Evolutionary conservation across 306 rosid genomes (phyloP).

Genomic region (Trifolium subterraneum): DNA sequence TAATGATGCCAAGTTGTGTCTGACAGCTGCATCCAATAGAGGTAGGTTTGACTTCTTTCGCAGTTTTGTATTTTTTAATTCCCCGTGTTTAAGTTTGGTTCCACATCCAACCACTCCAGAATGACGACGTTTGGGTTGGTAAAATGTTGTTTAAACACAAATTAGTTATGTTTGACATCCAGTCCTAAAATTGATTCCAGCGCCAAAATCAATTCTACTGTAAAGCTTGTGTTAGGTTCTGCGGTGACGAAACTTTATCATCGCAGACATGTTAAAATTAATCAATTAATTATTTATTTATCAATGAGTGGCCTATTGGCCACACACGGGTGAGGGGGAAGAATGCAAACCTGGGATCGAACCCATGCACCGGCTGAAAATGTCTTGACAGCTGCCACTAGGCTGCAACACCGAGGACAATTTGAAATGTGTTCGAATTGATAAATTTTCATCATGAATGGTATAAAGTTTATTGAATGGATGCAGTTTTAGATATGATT

Average conservation of each 20-base stretch:
- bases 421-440: too few species aligned
- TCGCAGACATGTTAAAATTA: background rate
- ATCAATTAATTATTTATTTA: background rate
- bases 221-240: background rate
- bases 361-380: too few species aligned
- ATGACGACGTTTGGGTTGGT: background rate
- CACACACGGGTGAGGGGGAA: too few species aligned
- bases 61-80: background rate
- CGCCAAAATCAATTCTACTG: background rate
- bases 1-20: constrained; percentile 53
- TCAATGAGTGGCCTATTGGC: too few species aligned
- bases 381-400: too few species aligned
- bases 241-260: background rate
- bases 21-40: constrained; percentile 43
- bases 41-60: constrained; percentile 50
- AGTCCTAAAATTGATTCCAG: background rate
- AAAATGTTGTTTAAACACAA: background rate
- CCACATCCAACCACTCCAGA: background rate
- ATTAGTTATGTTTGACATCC: background rate
- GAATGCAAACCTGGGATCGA: too few species aligned
- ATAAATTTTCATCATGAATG: background rate
- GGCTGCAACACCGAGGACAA: too few species aligned
- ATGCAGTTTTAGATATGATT: constrained; percentile 1
- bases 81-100: background rate
- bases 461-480: background rate